Percentiles rank a stretch among this genome's conserved stretches.
Evolutionary conservation across 2,329 filamentous ascomycete genomes (phyloP).

Genomic region (Cladorrhinum sp.): DNA sequence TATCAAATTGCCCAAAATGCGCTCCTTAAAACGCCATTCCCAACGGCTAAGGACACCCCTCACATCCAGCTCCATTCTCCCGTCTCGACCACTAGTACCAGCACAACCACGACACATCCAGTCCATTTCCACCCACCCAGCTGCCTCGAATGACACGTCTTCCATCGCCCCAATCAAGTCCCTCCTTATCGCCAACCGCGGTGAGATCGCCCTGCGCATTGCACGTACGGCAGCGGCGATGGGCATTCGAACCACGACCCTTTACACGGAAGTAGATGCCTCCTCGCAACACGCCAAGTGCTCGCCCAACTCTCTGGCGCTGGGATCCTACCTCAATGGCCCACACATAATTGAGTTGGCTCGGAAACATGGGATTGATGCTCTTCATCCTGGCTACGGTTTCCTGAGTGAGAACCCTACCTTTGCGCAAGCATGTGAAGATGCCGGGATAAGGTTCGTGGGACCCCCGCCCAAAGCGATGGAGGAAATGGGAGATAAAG

Average conservation of each 20-base stretch:
- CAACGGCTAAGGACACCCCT: conserved; percentile 40
- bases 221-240: conserved; percentile 82
- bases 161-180: conserved; percentile 60
- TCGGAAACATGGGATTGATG: conserved; percentile 80
- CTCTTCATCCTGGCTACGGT: conserved; percentile 93
- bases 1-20: conserved; percentile 41
- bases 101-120: conserved; percentile 25
- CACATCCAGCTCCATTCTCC: conserved; percentile 7
- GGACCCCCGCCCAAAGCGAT: conserved; percentile 82
- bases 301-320: conserved; percentile 77
- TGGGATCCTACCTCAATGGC: conserved; percentile 91
- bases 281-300: conserved; percentile 82
- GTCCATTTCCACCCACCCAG: conserved; percentile 31
- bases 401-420: conserved; percentile 91
- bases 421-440: conserved; percentile 83
- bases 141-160: conserved; percentile 33
- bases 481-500: conserved; percentile 91
- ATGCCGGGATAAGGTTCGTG: conserved; percentile 91
- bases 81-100: conserved; percentile 17
- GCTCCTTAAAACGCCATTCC: conserved; percentile 52
- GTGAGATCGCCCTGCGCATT: conserved; percentile 93
- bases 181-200: conserved; percentile 92
- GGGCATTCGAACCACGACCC: conserved; percentile 87
- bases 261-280: conserved; percentile 92
- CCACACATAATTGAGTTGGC: conserved; percentile 88